Conservation (phyloP, 73 alveolate species). For the Symbiodinium pilosum region DNA sequence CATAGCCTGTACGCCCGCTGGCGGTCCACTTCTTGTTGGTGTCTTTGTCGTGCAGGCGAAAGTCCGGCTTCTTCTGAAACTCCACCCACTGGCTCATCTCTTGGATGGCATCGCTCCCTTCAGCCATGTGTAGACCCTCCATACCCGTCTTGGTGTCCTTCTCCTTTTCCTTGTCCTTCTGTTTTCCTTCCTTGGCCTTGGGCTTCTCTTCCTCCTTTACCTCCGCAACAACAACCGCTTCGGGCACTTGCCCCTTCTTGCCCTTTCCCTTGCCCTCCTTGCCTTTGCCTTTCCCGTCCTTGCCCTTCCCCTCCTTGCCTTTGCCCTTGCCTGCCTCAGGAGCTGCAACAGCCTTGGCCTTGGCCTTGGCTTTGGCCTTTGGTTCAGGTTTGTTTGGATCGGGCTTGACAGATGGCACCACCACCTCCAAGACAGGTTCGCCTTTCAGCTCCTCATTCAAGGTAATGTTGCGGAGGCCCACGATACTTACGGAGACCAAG, state of each 20-base stretch:
- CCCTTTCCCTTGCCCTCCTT: conserved; percentile 19
- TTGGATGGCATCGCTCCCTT: conserved; percentile 83
- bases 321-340: conserved; percentile 22
- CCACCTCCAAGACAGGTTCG: conserved; percentile 25
- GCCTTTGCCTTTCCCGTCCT: conserved; percentile 21
- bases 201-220: background rate
- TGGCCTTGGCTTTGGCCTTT: conserved; percentile 15
- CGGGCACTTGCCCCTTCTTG: background rate
- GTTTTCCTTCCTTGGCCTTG: background rate
- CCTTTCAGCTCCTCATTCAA: background rate
- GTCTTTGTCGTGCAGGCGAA: conserved; percentile 76
- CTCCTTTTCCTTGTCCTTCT: background rate
- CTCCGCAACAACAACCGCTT: background rate
- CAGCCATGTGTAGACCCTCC: conserved; percentile 45
- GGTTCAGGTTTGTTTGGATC: conserved; percentile 51
- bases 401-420: conserved; percentile 85
- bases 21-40: conserved; percentile 89
- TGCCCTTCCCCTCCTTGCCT: conserved; percentile 34
- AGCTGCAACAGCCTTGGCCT: conserved; percentile 15
- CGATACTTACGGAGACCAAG: conserved; percentile 59
- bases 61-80: conserved; percentile 40
- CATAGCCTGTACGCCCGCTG: conserved; percentile 69
- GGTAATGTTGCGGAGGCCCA: conserved; percentile 58
- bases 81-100: background rate
- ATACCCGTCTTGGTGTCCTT: conserved; percentile 25